A percentile compares a stretch with the other conserved stretches of the same genome.
Evolutionary conservation across 1,284 basidiomycete genomes (phyloP).

Genomic region (Fistulinella cinereoalba): DNA sequence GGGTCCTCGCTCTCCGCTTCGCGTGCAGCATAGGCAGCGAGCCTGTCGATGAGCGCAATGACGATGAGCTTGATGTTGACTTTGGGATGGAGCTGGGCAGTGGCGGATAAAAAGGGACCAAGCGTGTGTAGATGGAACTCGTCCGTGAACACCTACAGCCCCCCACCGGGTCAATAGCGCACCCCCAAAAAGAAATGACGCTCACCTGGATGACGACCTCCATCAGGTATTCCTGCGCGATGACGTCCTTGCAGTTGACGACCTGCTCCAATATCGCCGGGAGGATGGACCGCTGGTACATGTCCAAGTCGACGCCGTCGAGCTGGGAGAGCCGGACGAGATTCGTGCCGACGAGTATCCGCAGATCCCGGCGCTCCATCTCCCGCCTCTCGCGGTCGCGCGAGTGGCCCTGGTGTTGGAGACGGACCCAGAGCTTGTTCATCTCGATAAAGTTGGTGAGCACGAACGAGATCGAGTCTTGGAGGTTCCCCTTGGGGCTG

Average conservation of each 20-base stretch:
- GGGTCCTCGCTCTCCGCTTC: constrained; percentile 93
- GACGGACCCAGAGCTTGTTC: constrained; percentile 97
- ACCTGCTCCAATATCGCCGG: constrained; percentile 92
- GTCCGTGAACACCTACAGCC: constrained; percentile 83
- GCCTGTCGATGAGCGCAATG: constrained; percentile 92
- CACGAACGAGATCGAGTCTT: constrained; percentile 92
- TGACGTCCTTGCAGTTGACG: constrained; percentile 94
- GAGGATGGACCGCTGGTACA: constrained; percentile 83
- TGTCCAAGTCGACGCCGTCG: constrained; percentile 88
- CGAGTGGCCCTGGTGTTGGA: constrained; percentile 95
- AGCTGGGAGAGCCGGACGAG: constrained; percentile 90
- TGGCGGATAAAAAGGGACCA: constrained; percentile 89
- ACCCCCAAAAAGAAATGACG: not conserved
- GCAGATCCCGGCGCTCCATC: constrained; percentile 87
- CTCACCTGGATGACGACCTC: constrained; percentile 93
- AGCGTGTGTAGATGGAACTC: constrained; percentile 94
- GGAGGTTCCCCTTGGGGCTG: constrained; percentile 82
- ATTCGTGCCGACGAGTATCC: constrained; percentile 94
- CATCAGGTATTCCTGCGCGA: constrained; percentile 97
- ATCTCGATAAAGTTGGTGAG: constrained; percentile 98
- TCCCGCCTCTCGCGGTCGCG: constrained; percentile 94
- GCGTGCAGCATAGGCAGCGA: constrained; percentile 89
- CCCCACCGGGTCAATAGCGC: too few relatives aligned
- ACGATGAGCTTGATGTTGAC: constrained; percentile 98
- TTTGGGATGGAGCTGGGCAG: constrained; percentile 90